These are phyloP conservation scores for Aegilops sharonensis DNA, from an alignment of 176 grass and related monocot genomes.

Conservation along the genomic window DNA sequence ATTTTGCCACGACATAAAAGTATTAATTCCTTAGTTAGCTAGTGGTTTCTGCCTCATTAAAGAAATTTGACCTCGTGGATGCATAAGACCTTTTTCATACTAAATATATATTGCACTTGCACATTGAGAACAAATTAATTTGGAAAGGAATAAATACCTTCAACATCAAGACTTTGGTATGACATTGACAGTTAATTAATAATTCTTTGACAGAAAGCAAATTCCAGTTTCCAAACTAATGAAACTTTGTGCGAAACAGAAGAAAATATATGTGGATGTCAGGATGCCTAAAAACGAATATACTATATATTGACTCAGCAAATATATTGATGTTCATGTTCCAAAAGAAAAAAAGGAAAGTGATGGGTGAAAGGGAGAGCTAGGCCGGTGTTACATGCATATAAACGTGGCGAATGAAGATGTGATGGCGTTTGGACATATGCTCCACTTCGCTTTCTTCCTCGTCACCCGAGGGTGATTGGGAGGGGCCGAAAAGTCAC, in stretches of 20 bases:
- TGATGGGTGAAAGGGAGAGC: background rate
- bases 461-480: background rate
- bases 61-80: background rate
- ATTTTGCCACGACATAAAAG: background rate
- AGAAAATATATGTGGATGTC: background rate
- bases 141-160: background rate
- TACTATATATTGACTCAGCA: background rate
- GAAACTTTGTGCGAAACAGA: background rate
- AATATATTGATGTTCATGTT: no score
- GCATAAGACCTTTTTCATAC: background rate
- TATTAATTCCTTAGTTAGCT: background rate
- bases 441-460: background rate
- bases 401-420: constrained; percentile 9
- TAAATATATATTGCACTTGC: background rate
- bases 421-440: background rate
- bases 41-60: background rate
- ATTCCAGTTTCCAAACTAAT: background rate
- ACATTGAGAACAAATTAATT: background rate
- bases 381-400: background rate
- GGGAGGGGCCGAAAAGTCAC: background rate
- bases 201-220: background rate
- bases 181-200: background rate
- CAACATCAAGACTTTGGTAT: background rate
- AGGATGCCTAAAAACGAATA: background rate
- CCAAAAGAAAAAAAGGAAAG: no score